These are phyloP conservation scores for Suillus tomentosus DNA, from an alignment of 768 basidiomycete genomes.

Conservation along the genomic window DNA sequence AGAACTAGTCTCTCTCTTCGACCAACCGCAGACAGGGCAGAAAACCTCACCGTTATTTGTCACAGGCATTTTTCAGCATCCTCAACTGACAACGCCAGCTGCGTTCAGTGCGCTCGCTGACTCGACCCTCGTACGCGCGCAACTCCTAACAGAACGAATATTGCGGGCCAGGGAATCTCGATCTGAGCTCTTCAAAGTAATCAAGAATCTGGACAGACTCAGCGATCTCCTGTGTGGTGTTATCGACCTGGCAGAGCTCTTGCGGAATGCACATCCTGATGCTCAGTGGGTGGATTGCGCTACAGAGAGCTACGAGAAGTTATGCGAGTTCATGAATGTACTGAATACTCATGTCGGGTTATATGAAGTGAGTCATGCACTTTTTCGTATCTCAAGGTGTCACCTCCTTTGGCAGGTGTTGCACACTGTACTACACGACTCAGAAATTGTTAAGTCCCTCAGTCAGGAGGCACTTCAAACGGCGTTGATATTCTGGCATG, in stretches of 20 bases:
- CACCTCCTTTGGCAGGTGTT: constrained; percentile 52
- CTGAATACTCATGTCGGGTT: constrained; percentile 92
- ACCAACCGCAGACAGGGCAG: constrained; percentile 51
- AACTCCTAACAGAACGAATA: constrained; percentile 83
- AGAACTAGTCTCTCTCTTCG: constrained; percentile 69
- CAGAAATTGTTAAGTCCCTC: constrained; percentile 63
- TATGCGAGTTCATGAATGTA: constrained; percentile 98
- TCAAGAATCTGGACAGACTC: constrained; percentile 95
- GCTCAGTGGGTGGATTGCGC: constrained; percentile 79
- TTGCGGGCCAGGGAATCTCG: constrained; percentile 70
- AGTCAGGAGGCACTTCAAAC: constrained; percentile 80
- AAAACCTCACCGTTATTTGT: constrained; percentile 46
- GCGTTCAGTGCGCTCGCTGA: constrained; percentile 74
- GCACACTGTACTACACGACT: constrained; percentile 67
- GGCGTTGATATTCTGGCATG: constrained; percentile 91
- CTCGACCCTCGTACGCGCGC: constrained; percentile 79
- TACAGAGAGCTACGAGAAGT: constrained; percentile 83
- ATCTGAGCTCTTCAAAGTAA: constrained; percentile 77
- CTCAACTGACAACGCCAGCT: constrained; percentile 65
- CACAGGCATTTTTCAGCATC: constrained; percentile 87
- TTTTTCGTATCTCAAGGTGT: not conserved
- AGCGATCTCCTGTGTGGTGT: constrained; percentile 96
- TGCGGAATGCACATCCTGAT: constrained; percentile 94
- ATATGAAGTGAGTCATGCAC: constrained; percentile 66
- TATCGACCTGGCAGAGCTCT: constrained; percentile 93